Conservation (phyloP, 2,329 filamentous ascomycete genomes). For the Fusarium torreyae region DNA sequence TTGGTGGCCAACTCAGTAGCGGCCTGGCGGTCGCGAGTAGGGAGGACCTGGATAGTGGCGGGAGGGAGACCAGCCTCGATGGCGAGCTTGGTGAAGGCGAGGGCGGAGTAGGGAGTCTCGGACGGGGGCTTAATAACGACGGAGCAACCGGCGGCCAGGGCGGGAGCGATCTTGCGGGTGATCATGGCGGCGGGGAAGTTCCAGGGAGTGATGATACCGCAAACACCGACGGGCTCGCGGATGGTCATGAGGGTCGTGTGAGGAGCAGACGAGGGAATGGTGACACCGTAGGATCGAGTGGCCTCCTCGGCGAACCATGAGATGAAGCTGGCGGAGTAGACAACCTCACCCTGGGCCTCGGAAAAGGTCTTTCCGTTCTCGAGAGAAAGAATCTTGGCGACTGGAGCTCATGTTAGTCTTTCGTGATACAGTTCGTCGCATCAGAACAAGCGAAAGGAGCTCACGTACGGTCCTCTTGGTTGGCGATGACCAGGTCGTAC, state of each 20-base stretch:
- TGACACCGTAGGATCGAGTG: conserved; percentile 69
- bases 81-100: conserved; percentile 78
- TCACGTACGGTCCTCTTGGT: conserved; percentile 49
- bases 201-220: conserved; percentile 64
- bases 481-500: conserved; percentile 48
- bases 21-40: conserved; percentile 50
- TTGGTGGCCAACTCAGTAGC: conserved; percentile 52
- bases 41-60: conserved; percentile 50
- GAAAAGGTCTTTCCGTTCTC: conserved; percentile 71
- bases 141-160: conserved; percentile 81
- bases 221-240: conserved; percentile 64
- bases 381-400: conserved; percentile 58
- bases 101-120: conserved; percentile 81
- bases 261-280: conserved; percentile 72
- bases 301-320: conserved; percentile 71
- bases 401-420: conserved; percentile 14
- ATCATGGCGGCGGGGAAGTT: conserved; percentile 52
- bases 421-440: no score
- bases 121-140: conserved; percentile 82
- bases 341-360: conserved; percentile 68
- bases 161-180: conserved; percentile 63
- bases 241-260: conserved; percentile 78
- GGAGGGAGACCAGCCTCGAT: conserved; percentile 79
- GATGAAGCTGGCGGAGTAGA: conserved; percentile 68
- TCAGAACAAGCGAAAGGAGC: background rate